Evolutionary conservation across 495 filamentous ascomycete species (phyloP), one percentile per base, ranked within the genome.

Genomic region (Stereocaulon alpinum): DNA sequence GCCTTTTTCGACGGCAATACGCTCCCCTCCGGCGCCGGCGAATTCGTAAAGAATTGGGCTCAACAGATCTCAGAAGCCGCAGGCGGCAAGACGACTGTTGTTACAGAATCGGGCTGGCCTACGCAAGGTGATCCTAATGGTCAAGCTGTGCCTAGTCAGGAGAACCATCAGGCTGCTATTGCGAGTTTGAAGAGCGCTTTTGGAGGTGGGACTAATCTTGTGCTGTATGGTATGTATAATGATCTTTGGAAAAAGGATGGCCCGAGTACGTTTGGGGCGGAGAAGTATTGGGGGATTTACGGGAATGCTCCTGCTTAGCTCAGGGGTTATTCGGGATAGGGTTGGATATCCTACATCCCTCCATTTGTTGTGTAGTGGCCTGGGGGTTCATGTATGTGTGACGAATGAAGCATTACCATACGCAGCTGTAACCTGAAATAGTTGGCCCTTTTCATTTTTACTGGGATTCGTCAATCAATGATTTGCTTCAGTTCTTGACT

Each of bases 61-160:
- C 69, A 72, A 20, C 73, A 74, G 30, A 78, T 95, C 42, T 71
- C 72, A 3, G 58, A 64, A 17, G 66, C 73, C 0, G 74, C 76
- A n/a, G 71, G 74, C 24, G 77, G 76, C 15, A 88, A 86, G 66
- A 71, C 70, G 4, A 76, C 77, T 12, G 65, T 86, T 24, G 81
- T 87, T 49, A 88, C 83, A 4, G 91, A 96, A 72, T 82, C 83
- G 2, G 91, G 91, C n/a, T 96, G 90, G 90, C 91, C 91, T 20
- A 74, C 71, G 61, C 64, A 77, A 48, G 90, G 91, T 4, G 59
- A 74, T 4, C 55, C 80, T 11, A 90, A 91, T 63, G 78, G 80
- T 0, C 58, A 62, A 22, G 88, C 87, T 27, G 77, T 89, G 1
- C 86, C 88, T 0, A 80, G 81, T 6, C 59, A 65, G 17, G 70